Base-by-base conservation (phyloP, 2,329 filamentous ascomycete species). In the Aspergillus novofumigatus region DNA sequence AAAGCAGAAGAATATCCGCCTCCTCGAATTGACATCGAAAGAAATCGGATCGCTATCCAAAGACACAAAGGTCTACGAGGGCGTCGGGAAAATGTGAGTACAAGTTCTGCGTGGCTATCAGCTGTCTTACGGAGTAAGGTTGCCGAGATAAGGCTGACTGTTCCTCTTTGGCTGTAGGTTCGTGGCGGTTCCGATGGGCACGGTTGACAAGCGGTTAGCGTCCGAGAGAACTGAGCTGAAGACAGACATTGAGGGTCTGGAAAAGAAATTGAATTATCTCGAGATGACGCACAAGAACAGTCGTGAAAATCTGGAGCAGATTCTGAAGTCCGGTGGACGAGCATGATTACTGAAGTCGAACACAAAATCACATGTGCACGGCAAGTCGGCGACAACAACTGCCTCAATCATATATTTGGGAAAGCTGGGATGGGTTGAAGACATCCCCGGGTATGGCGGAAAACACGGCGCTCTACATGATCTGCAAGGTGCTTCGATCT, bases 241-340 rank as follows among this genome's bases (percentile, higher is more conserved):
- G 67, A 81, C 83, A 28, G 93, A 97, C 66, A 86, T 96, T 59
- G 82, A 89, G 44, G 88, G 88, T 62, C 77, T 97, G 62, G 87
- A 90, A 65, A 96, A 97, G 83, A 92, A 91, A 74, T 80, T 97
- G 67, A 86, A 93, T 66, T 97, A 97, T 71, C 81, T 97, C 48
- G 93, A 97, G 79, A 96, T 91, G 57, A 97, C 94, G 51, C 89
- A 91, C 72, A 92, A 95, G 79, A 99, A 97, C 70, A 96, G 92
- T 75, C 87, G 89, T 66, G 87, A 92, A 64, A 91, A 96, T 70
- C 88, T 97, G 65, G 89, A 96, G 72, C 89, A 92, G 75, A 93
- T 97, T 71, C 83, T 97, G 69, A 84, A 84, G 70, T 77, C 83
- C 52, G 79, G 78, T 21, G 76, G 77, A 17, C 68, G 64, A 59